These are phyloP conservation scores for Sporothrix brasiliensis DNA, from an alignment of 2,329 filamentous ascomycete genomes.

Conservation along the genomic window DNA sequence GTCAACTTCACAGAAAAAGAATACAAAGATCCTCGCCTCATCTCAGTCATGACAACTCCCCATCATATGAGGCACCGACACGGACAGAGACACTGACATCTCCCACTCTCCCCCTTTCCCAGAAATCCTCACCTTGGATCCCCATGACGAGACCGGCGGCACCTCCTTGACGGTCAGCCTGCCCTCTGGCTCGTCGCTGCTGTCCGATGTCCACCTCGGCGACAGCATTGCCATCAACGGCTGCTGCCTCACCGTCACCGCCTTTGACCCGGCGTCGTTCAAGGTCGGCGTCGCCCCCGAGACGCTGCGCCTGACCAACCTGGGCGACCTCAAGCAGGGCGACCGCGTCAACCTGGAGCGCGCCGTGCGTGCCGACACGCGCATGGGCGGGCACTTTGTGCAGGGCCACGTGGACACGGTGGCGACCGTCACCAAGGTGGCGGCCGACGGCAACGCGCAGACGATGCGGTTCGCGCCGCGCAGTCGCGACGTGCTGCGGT, in stretches of 20 bases:
- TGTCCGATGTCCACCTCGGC: constrained; percentile 80
- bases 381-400: constrained; percentile 98
- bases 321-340: constrained; percentile 69
- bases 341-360: constrained; percentile 89
- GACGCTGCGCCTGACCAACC: constrained; percentile 91
- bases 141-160: constrained; percentile 79
- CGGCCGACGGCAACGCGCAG: constrained; percentile 84
- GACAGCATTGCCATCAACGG: constrained; percentile 97
- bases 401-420: constrained; percentile 96
- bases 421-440: constrained; percentile 71
- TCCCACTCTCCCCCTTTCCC: constrained; percentile 7
- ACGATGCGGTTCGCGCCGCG: constrained; percentile 78
- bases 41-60: neutral
- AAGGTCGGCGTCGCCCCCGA: constrained; percentile 94
- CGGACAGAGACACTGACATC: constrained; percentile 22
- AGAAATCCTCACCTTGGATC: constrained; percentile 83
- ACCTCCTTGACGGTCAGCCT: constrained; percentile 87
- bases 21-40: constrained; percentile 15
- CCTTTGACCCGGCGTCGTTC: constrained; percentile 63
- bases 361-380: constrained; percentile 84
- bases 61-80: constrained; percentile 31
- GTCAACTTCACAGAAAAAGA: constrained; percentile 41
- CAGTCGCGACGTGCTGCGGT: constrained; percentile 69
- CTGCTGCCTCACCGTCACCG: constrained; percentile 86
- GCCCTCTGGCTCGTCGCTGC: constrained; percentile 67